Evolutionary conservation across 768 basidiomycete genomes (phyloP).

Genomic region (Lentinula boryana): DNA sequence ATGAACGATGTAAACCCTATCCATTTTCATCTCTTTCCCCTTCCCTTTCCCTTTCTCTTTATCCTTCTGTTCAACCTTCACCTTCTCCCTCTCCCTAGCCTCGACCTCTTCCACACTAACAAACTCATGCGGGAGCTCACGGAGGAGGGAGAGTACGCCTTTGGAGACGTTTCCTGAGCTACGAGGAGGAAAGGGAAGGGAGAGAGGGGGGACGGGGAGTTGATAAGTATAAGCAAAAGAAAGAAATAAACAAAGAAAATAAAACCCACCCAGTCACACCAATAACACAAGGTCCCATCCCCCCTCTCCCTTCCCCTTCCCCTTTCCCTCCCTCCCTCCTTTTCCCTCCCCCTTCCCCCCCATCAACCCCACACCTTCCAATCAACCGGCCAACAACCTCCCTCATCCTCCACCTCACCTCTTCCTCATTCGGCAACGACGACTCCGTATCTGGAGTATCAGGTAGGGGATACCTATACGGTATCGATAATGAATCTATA

Average conservation of each 20-base stretch:
- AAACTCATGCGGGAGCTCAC: conserved; percentile 60
- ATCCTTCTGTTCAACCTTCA: no score
- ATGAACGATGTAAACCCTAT: conserved; percentile 44
- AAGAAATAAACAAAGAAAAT: no score
- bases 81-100: no score
- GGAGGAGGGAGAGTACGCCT: conserved; percentile 68
- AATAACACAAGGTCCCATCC: conserved; percentile 65
- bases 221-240: no score
- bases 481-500: conserved; percentile 16
- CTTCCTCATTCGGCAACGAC: conserved; percentile 35
- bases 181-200: no score
- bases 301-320: conserved; percentile 49
- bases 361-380: no score
- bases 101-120: no score
- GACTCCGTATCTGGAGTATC: conserved; percentile 37
- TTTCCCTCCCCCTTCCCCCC: conserved; percentile 28
- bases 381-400: conserved; percentile 30
- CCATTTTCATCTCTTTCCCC: not conserved
- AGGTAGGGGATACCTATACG: conserved; percentile 65
- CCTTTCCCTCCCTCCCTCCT: conserved; percentile 41
- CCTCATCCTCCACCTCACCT: not conserved
- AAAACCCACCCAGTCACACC: conserved; percentile 87
- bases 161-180: conserved; percentile 76
- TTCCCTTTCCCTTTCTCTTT: conserved; percentile 30
- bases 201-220: no score